These are phyloP conservation scores for Lenwebbia sp. DNA, from an alignment of 345 rosid species.

Conservation along the genomic window DNA sequence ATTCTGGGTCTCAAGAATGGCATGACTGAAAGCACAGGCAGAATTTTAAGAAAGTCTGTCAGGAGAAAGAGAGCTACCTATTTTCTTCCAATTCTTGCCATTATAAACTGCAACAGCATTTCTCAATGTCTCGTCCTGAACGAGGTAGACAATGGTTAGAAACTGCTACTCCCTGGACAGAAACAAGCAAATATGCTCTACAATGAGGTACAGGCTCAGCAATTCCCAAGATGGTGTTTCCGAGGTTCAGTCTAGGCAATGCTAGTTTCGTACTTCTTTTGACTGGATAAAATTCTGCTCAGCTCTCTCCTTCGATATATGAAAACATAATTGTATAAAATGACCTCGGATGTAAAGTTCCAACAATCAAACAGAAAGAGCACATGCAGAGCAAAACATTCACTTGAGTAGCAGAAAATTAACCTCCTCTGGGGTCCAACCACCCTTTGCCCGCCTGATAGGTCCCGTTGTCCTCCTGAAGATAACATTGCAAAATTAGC, in stretches of 20 bases:
- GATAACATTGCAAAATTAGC: not conserved
- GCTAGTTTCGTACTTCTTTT: not conserved
- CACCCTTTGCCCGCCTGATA: slow-evolving; percentile 94
- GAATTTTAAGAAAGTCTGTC: not conserved
- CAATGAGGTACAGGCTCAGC: not conserved
- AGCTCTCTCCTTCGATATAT: not conserved
- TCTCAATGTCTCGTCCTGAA: slow-evolving; percentile 85
- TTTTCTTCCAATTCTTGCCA: slow-evolving; percentile 90
- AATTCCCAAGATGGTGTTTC: not conserved
- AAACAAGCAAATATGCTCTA: not conserved
- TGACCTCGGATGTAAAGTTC: not conserved
- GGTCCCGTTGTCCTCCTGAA: slow-evolving; percentile 94
- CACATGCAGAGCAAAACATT: not conserved
- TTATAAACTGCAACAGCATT: slow-evolving; percentile 59
- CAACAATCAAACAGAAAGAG: not conserved
- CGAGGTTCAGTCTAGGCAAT: not conserved
- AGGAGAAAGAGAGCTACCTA: slow-evolving; percentile 32
- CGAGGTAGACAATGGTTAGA: not conserved
- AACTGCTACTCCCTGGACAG: not conserved
- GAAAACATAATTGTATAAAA: not conserved
- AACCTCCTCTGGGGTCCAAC: slow-evolving; percentile 97
- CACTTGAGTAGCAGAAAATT: not conserved
- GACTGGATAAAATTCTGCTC: not conserved
- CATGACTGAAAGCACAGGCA: not conserved
- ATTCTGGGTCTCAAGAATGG: not conserved